Conservation (phyloP, 805 yeast genomes). For the Ogataea populi-albae region DNA sequence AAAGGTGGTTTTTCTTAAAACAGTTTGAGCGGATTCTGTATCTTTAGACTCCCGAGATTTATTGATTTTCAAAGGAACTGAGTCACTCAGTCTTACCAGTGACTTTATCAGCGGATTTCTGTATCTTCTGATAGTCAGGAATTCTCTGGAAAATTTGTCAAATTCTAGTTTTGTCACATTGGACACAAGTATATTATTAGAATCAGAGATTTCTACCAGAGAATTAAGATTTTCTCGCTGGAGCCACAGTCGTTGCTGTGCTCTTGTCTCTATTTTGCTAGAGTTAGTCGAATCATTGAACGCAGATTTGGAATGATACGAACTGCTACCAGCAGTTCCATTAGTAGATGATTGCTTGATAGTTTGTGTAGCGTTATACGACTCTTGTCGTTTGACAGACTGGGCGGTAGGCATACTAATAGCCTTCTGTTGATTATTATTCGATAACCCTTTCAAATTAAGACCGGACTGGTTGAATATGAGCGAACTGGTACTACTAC, state of each 20-base stretch:
- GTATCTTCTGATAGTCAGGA: conserved; percentile 63
- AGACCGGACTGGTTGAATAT: conserved; percentile 12
- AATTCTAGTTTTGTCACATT: conserved; percentile 66
- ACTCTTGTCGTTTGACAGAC: conserved; percentile 19
- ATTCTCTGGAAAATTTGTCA: conserved; percentile 75
- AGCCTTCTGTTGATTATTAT: too few relatives aligned
- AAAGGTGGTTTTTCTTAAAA: conserved; percentile 1
- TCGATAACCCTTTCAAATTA: not conserved
- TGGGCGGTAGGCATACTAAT: conserved; percentile 10
- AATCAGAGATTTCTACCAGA: conserved; percentile 51
- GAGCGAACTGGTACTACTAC: conserved; percentile 22
- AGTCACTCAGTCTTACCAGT: conserved; percentile 45
- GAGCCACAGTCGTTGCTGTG: conserved; percentile 82
- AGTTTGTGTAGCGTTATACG: conserved; percentile 15
- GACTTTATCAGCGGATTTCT: conserved; percentile 68
- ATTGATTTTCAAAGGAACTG: conserved; percentile 8
- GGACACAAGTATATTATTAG: conserved; percentile 24
- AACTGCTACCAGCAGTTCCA: not conserved
- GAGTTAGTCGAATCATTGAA: conserved; percentile 1
- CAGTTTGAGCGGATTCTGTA: conserved; percentile 1
- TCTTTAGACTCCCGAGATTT: conserved; percentile 13
- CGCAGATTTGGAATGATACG: conserved; percentile 7
- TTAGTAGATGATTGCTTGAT: conserved; percentile 2
- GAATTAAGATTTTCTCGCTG: conserved; percentile 66
- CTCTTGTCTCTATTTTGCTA: conserved; percentile 53